A percentile compares a stretch with the other conserved stretches of the same genome.
Evolutionary conservation across 371 early-diverging fungal genomes (phyloP).

Genomic region (Mortierella sp.): DNA sequence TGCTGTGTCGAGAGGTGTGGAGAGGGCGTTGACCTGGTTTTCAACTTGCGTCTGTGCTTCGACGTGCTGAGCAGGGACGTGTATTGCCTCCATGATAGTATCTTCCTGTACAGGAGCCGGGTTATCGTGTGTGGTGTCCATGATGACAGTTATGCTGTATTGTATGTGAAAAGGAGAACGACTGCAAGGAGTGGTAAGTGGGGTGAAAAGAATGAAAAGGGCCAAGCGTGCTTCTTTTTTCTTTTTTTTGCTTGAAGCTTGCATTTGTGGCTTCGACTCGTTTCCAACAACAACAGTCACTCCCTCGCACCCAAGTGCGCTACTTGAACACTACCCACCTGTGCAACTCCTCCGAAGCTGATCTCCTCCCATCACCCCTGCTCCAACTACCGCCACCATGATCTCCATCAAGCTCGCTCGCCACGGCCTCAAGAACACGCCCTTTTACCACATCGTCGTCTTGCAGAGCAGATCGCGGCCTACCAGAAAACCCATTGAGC

Average conservation of each 20-base stretch:
- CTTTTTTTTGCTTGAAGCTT: conserved; percentile 6
- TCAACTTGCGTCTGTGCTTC: background rate
- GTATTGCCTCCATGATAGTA: conserved; percentile 15
- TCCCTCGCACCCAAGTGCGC: background rate
- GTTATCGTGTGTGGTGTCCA: conserved; percentile 14
- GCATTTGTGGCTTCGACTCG: conserved; percentile 27
- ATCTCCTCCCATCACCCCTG: background rate
- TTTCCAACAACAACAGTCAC: conserved; percentile 36
- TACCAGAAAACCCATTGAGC: conserved; percentile 92
- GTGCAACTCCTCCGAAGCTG: background rate
- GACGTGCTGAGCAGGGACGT: conserved; percentile 1
- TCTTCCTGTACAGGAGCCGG: conserved; percentile 15
- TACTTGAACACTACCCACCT: background rate
- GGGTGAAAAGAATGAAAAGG: background rate
- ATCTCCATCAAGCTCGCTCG: conserved; percentile 87
- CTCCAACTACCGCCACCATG: conserved; percentile 18
- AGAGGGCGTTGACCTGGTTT: too few species aligned
- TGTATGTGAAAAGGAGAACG: background rate
- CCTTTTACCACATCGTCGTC: conserved; percentile 96
- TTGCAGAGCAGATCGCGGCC: conserved; percentile 87
- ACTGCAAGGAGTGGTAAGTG: background rate
- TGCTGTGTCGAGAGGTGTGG: too few species aligned
- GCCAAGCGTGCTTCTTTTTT: conserved; percentile 3
- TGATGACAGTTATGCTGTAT: background rate
- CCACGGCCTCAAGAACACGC: conserved; percentile 88